A percentile compares a stretch with the other conserved stretches of the same genome.
Evolutionary conservation across 495 filamentous ascomycete species (phyloP).

Genomic region (Hypoxylon trugodes): DNA sequence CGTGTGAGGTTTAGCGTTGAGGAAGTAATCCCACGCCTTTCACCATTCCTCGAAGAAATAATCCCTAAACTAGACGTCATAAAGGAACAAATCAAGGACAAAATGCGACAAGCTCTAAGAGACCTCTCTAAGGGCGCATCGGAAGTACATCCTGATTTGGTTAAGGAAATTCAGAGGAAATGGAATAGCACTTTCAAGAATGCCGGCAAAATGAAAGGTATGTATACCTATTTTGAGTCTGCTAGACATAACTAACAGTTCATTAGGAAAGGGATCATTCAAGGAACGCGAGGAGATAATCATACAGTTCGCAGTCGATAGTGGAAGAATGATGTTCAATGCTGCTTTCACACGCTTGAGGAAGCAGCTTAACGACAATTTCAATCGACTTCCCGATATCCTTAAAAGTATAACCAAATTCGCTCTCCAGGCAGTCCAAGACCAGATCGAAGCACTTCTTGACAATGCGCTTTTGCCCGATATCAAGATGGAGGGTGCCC

Average conservation of each 20-base stretch:
- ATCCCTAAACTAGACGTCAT: not conserved
- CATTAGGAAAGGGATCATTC: not conserved
- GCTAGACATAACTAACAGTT: not conserved
- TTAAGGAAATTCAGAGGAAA: not conserved
- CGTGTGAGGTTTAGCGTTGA: not conserved
- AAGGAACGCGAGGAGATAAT: not conserved
- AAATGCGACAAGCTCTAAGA: not conserved
- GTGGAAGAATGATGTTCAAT: not conserved
- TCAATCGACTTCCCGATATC: not conserved
- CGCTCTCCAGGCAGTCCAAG: not conserved
- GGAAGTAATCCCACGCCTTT: not conserved
- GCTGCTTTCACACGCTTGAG: not conserved
- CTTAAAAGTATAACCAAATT: not conserved
- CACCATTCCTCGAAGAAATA: not conserved
- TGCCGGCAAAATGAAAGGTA: not conserved
- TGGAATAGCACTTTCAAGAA: not conserved
- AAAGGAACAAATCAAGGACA: not conserved
- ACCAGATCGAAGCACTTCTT: not conserved
- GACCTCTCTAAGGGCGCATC: not conserved
- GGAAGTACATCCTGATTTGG: not conserved
- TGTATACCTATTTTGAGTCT: not conserved
- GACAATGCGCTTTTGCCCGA: not conserved
- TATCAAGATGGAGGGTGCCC: not conserved
- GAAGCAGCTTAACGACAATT: not conserved
- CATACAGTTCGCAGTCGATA: not conserved